These are phyloP conservation scores for Morella rubra DNA, from an alignment of 306 rosid genomes.

Conservation along the genomic window DNA sequence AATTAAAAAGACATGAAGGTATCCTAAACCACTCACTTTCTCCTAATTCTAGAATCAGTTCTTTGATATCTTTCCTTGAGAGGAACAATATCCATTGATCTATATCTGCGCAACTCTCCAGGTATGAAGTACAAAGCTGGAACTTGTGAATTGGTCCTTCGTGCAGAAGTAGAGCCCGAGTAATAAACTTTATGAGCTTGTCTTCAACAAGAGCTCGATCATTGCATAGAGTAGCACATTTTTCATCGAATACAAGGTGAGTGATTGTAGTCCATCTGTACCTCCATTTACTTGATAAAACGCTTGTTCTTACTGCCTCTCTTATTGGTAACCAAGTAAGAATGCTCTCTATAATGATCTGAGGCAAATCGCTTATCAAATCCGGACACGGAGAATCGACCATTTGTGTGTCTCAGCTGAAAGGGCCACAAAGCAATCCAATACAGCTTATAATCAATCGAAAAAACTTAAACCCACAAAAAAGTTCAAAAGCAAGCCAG, in stretches of 20 bases:
- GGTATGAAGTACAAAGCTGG: conserved; percentile 46
- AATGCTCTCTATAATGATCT: conserved; percentile 74
- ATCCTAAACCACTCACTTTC: conserved; percentile 72
- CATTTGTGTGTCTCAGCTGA: conserved; percentile 41
- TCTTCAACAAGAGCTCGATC: conserved; percentile 40
- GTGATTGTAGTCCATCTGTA: conserved; percentile 71
- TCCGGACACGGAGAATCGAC: conserved; percentile 52
- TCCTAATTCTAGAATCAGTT: conserved; percentile 67
- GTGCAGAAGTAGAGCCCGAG: conserved; percentile 74
- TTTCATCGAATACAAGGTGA: conserved; percentile 70
- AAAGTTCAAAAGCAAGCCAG: background rate
- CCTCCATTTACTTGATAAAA: conserved; percentile 84
- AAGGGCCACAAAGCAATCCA: conserved; percentile 8
- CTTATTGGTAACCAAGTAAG: conserved; percentile 60
- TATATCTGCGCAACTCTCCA: conserved; percentile 70
- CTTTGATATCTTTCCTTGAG: conserved; percentile 73
- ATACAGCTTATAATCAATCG: conserved; percentile 20
- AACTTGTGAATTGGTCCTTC: conserved; percentile 91
- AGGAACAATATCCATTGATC: conserved; percentile 92
- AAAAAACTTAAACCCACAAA: background rate
- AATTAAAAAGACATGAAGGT: conserved; percentile 74
- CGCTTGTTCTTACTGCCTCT: conserved; percentile 79
- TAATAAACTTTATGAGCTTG: conserved; percentile 53
- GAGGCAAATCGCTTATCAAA: conserved; percentile 80
- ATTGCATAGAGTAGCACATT: conserved; percentile 40